A percentile compares a stretch with the other conserved stretches of the same genome.
phyloP scores from a whole-genome alignment of 2,329 filamentous ascomycete species.

The Tolypocladium sp. region DNA sequence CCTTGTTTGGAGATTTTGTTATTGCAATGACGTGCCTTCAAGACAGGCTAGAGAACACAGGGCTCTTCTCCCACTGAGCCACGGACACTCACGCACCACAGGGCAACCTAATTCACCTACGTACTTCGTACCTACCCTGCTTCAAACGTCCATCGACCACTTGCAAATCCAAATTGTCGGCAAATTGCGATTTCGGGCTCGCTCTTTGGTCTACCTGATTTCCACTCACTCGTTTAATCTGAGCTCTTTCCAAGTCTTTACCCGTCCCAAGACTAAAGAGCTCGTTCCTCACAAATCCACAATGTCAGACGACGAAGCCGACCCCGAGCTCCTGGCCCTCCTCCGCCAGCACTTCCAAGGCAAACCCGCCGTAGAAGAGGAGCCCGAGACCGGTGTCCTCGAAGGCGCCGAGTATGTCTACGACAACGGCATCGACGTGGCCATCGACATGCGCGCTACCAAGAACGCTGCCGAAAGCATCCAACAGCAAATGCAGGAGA shows the following conservation, averaged over 20 bases:
- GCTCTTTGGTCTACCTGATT: neutral
- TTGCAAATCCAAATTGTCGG: neutral
- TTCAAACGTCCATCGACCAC: neutral
- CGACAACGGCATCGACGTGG: slow-evolving; percentile 88
- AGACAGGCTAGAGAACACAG: neutral
- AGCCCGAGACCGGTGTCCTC: slow-evolving; percentile 74
- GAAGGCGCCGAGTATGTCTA: slow-evolving; percentile 78
- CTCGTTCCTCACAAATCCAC: slow-evolving; percentile 6
- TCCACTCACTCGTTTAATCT: neutral
- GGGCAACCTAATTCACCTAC: neutral
- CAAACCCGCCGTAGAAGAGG: slow-evolving; percentile 41
- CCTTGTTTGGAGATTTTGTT: neutral
- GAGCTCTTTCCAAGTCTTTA: neutral
- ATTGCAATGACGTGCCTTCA: neutral
- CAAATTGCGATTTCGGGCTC: neutral
- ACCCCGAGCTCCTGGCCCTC: slow-evolving; percentile 78
- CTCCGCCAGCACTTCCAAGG: slow-evolving; percentile 70
- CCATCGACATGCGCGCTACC: slow-evolving; percentile 72
- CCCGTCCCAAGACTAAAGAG: neutral
- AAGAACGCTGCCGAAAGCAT: slow-evolving; percentile 76
- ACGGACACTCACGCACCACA: neutral
- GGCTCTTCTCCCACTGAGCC: neutral
- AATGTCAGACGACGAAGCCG: slow-evolving; percentile 90
- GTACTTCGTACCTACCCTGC: too few species aligned
- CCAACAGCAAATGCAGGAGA: slow-evolving; percentile 72